phyloP scores from a whole-genome alignment of 1,139 yeast species.

The Candida pseudoviswanathii region DNA sequence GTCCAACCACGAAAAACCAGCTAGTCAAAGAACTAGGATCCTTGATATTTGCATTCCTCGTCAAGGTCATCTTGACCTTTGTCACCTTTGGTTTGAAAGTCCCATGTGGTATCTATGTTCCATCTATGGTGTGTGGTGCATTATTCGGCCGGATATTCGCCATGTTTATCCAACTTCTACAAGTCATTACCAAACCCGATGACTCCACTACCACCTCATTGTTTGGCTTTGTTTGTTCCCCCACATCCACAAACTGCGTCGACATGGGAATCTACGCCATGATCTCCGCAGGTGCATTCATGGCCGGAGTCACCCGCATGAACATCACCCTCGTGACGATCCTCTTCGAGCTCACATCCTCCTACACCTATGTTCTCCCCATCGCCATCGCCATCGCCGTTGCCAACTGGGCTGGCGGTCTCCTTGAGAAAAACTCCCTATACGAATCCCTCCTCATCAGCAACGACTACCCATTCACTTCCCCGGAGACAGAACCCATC shows the following conservation, averaged over 20 bases:
- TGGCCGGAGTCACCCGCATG: slow-evolving; percentile 73
- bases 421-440: slow-evolving; percentile 54
- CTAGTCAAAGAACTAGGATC: slow-evolving; percentile 37
- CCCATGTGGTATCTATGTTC: slow-evolving; percentile 70
- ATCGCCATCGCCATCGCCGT: slow-evolving; percentile 59
- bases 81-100: slow-evolving; percentile 63
- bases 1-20: slow-evolving; percentile 38
- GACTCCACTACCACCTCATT: background rate
- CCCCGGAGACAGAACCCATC: slow-evolving; percentile 40
- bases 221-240: slow-evolving; percentile 19
- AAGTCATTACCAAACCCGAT: slow-evolving; percentile 20
- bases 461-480: slow-evolving; percentile 59
- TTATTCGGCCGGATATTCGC: slow-evolving; percentile 61
- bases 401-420: slow-evolving; percentile 60
- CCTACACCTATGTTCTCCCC: slow-evolving; percentile 62
- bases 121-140: slow-evolving; percentile 71
- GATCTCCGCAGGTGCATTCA: slow-evolving; percentile 68
- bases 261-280: slow-evolving; percentile 65
- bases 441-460: slow-evolving; percentile 53
- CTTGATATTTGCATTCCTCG: slow-evolving; percentile 45
- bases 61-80: slow-evolving; percentile 51
- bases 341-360: slow-evolving; percentile 61
- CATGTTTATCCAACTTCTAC: slow-evolving; percentile 46
- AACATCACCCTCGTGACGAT: slow-evolving; percentile 63
- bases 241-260: slow-evolving; percentile 29